Conservation (phyloP, 495 filamentous ascomycete species). For the Apodospora peruviana region DNA sequence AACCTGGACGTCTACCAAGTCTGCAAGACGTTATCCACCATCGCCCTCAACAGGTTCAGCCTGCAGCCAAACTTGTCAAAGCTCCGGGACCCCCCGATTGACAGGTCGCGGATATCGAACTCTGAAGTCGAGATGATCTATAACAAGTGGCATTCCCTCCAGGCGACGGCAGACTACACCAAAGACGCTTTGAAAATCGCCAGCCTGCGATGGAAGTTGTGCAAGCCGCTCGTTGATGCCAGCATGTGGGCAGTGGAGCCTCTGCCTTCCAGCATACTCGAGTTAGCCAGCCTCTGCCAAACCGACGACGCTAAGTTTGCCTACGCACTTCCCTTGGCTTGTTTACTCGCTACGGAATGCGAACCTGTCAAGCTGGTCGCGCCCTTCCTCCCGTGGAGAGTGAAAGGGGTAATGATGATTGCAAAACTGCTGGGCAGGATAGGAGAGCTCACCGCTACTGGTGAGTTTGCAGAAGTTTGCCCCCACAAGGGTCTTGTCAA, state of each 20-base stretch:
- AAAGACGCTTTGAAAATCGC: slow-evolving; percentile 8
- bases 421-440: slow-evolving; percentile 32
- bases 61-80: slow-evolving; percentile 18
- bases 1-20: slow-evolving; percentile 42
- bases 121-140: slow-evolving; percentile 17
- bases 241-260: slow-evolving; percentile 38
- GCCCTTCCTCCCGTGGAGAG: slow-evolving; percentile 31
- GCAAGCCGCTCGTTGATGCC: slow-evolving; percentile 29
- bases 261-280: slow-evolving; percentile 21
- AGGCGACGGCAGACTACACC: not conserved
- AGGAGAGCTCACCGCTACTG: slow-evolving; percentile 14
- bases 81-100: slow-evolving; percentile 17
- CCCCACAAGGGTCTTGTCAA: slow-evolving; percentile 19
- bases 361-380: slow-evolving; percentile 30
- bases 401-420: slow-evolving; percentile 34
- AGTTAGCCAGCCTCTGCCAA: slow-evolving; percentile 18
- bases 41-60: slow-evolving; percentile 31
- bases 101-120: slow-evolving; percentile 15
- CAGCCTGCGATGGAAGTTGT: slow-evolving; percentile 28
- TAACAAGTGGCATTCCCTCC: slow-evolving; percentile 11
- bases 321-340: slow-evolving; percentile 30
- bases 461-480: slow-evolving; percentile 11
- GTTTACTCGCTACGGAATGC: slow-evolving; percentile 30
- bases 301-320: slow-evolving; percentile 12
- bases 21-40: slow-evolving; percentile 25